Base-by-base conservation (phyloP, 2,329 filamentous ascomycete genomes). In the Alternaria rosae region DNA sequence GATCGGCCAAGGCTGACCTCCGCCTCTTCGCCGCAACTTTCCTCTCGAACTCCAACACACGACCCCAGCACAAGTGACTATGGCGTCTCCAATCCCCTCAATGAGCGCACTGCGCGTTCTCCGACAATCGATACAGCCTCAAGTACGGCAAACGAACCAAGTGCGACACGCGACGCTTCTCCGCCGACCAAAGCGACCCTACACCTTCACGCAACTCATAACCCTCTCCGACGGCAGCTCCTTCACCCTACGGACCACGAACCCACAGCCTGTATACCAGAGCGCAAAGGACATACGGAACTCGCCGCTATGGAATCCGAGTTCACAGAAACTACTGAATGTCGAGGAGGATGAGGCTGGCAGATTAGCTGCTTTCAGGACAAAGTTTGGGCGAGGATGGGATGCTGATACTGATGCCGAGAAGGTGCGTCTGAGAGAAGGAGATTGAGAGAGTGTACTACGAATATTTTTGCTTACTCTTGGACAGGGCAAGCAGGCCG, bases 271-370 rank as follows among this genome's bases (percentile, higher is more conserved):
- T 8, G 82, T 90, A 61, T 88, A 89, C 80, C 83, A 84, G 68
- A 85, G 82, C 54, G 86, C 85, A 63, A 96, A 97, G 81, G 95
- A 99, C 83, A 92, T 91, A 45, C 89, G 93, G 73, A 99, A 98
- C 84, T 90, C 92, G 74, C 84, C 92, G 3, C 82, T 97, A 56
- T 99, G 95, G 95, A 95, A 98, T 79, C 95, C 95, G 0, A 89
- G 85, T 61, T 90, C 91, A 69, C 89, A 89, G 81, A 91, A 91
- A 65, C 85, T 99, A 73, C 84, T 90, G 77, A 97, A 95, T 79
- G 86, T 97, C 60, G 95, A 99, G 82, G 89, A 96, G 66, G 95
- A 99, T 79, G 95, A 98, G 85, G 94, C 95, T 4, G 95, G 95
- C 17, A 88, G 91, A 76, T 82, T 99, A 74, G 91, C 90, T 54